These are phyloP conservation scores for Kodamaea sp. DNA, from an alignment of 1,139 yeast species.

Conservation along the genomic window DNA sequence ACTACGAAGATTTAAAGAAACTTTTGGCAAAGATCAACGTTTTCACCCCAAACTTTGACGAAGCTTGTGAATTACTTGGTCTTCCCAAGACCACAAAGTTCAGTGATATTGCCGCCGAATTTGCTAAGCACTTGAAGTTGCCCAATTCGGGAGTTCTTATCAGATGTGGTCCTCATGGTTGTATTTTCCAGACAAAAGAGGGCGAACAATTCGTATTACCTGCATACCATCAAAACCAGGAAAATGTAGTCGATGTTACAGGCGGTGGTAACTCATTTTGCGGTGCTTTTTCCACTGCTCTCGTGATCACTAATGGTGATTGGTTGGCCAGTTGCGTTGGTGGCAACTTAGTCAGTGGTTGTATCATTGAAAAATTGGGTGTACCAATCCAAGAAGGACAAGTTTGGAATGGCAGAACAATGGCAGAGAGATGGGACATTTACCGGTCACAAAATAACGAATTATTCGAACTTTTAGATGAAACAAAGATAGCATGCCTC, in stretches of 20 bases:
- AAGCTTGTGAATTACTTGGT: conserved; percentile 62
- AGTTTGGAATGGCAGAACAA: conserved; percentile 53
- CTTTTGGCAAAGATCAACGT: conserved; percentile 52
- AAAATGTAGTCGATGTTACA: conserved; percentile 74
- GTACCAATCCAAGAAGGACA: conserved; percentile 47
- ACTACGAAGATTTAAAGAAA: conserved; percentile 34
- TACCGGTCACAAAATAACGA: conserved; percentile 17
- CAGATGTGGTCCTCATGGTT: conserved; percentile 71
- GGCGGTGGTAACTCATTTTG: conserved; percentile 93
- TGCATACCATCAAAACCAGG: conserved; percentile 61
- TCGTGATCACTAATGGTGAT: conserved; percentile 44
- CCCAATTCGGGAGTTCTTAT: conserved; percentile 50
- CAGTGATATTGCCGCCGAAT: conserved; percentile 37
- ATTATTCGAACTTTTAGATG: conserved; percentile 1
- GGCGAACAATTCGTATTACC: conserved; percentile 47
- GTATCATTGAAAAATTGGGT: conserved; percentile 75
- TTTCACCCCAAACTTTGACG: conserved; percentile 81
- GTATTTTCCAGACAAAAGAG: conserved; percentile 28
- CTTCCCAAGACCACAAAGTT: conserved; percentile 7
- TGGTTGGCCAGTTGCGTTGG: conserved; percentile 56
- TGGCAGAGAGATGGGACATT: conserved; percentile 26
- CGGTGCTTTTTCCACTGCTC: conserved; percentile 73
- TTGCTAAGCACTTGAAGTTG: conserved; percentile 35
- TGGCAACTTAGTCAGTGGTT: conserved; percentile 78
- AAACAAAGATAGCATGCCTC: background rate